These are phyloP conservation scores for Sclerotinia nivalis DNA, from an alignment of 2,329 filamentous ascomycete species.

Conservation along the genomic window DNA sequence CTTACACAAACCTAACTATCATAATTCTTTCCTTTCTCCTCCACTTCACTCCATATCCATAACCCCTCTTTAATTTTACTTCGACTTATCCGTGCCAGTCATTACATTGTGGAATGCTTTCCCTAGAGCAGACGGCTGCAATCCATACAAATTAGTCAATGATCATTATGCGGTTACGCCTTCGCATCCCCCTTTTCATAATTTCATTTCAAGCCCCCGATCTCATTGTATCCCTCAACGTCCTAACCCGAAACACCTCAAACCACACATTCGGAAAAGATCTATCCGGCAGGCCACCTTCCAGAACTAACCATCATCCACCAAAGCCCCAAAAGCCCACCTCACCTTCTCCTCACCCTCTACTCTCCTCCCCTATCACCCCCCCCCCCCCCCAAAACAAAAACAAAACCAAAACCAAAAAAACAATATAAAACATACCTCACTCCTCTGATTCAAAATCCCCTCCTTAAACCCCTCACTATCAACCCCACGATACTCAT, in stretches of 20 bases:
- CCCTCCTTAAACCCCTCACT: slow-evolving; percentile 29
- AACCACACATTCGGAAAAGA: too few relatives aligned
- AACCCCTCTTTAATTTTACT: slow-evolving; percentile 2
- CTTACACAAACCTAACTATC: too few relatives aligned
- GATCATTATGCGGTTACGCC: background rate
- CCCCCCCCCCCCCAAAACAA: background rate
- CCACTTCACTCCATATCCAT: too few relatives aligned
- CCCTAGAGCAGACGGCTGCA: slow-evolving; percentile 28
- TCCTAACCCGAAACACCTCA: too few relatives aligned
- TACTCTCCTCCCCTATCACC: too few relatives aligned
- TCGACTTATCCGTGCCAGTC: slow-evolving; percentile 30
- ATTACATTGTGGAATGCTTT: slow-evolving; percentile 35
- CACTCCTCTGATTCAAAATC: slow-evolving; percentile 28
- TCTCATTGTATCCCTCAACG: background rate
- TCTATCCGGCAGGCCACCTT: too few relatives aligned
- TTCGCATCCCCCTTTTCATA: background rate
- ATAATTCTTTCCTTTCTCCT: too few relatives aligned
- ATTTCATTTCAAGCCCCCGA: background rate
- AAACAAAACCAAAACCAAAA: background rate
- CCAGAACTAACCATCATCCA: too few relatives aligned
- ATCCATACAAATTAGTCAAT: background rate
- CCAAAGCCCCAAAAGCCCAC: too few relatives aligned
- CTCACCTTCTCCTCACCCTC: background rate
- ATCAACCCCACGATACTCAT: slow-evolving; percentile 28
- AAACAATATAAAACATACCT: slow-evolving; percentile 28